These are phyloP conservation scores for Botrytis galanthina DNA, from an alignment of 2,329 filamentous ascomycete species.

Conservation along the genomic window DNA sequence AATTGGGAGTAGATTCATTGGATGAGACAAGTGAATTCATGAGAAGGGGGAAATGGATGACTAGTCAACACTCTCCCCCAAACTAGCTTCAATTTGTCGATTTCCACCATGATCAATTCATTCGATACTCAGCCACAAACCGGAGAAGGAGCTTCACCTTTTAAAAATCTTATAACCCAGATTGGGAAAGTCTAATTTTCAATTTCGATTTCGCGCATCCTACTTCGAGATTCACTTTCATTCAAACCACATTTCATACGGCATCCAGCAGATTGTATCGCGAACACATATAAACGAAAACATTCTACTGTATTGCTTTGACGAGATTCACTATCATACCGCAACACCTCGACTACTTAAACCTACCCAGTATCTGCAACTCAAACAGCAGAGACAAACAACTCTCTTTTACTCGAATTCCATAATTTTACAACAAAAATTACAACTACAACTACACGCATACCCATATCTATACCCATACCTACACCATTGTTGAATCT, in stretches of 20 bases:
- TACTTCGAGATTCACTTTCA: constrained; percentile 10
- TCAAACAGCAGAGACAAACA: not conserved
- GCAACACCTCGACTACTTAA: not conserved
- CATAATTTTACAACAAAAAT: not conserved
- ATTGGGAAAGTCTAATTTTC: not conserved
- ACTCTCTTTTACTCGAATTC: not conserved
- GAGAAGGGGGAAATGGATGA: not conserved
- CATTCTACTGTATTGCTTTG: not conserved
- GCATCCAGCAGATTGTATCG: not conserved
- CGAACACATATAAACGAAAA: not conserved
- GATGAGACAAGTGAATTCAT: not conserved
- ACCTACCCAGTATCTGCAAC: not conserved
- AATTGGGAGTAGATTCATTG: not conserved
- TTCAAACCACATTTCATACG: not conserved
- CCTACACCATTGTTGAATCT: not conserved
- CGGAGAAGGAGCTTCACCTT: not conserved
- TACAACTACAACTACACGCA: not conserved
- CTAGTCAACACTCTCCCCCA: not conserved
- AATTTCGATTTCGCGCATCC: not conserved
- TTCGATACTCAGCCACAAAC: not conserved
- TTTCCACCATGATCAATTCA: not conserved
- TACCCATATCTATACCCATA: not conserved
- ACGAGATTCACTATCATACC: not conserved
- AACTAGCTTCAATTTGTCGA: not conserved
- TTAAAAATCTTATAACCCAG: not conserved